Percentiles rank a stretch among this genome's conserved stretches.
Evolutionary conservation across 176 grass and related monocot genomes (phyloP).

Genomic region (Aegilops bicornis): DNA sequence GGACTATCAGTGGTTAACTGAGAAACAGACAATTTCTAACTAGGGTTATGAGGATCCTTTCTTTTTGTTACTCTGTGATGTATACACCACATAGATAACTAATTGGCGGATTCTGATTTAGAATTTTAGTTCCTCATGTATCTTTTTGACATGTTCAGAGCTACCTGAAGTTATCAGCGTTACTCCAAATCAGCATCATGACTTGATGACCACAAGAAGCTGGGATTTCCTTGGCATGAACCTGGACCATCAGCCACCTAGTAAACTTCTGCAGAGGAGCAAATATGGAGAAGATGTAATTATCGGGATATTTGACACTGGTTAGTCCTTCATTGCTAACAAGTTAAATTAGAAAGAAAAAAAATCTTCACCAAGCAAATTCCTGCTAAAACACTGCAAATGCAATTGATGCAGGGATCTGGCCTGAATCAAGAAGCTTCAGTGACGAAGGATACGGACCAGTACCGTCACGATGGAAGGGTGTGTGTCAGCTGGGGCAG

Average conservation of each 20-base stretch:
- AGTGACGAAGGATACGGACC: conserved; percentile 18
- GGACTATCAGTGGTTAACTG: neutral
- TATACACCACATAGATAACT: neutral
- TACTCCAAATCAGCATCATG: conserved; percentile 17
- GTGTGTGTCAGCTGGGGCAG: conserved; percentile 36
- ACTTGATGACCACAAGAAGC: conserved; percentile 38
- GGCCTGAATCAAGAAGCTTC: conserved; percentile 43
- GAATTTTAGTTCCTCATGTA: neutral
- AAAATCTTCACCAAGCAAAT: neutral
- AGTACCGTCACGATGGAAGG: conserved; percentile 34
- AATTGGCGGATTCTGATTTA: neutral
- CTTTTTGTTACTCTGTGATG: neutral
- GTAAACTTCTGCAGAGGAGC: conserved; percentile 27
- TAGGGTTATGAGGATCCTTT: neutral
- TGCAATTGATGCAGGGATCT: conserved; percentile 33
- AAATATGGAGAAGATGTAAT: conserved; percentile 44
- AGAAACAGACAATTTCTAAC: neutral
- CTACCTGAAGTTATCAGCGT: conserved; percentile 41
- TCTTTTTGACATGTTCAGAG: neutral
- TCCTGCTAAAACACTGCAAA: conserved; percentile 4
- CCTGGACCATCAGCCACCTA: conserved; percentile 21
- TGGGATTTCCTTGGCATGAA: conserved; percentile 33
- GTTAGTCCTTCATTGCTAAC: conserved; percentile 13
- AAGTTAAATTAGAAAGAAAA: neutral
- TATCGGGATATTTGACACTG: conserved; percentile 29